Evolutionary conservation across 345 rosid species (phyloP).

Genomic region (Camelina neglecta): DNA sequence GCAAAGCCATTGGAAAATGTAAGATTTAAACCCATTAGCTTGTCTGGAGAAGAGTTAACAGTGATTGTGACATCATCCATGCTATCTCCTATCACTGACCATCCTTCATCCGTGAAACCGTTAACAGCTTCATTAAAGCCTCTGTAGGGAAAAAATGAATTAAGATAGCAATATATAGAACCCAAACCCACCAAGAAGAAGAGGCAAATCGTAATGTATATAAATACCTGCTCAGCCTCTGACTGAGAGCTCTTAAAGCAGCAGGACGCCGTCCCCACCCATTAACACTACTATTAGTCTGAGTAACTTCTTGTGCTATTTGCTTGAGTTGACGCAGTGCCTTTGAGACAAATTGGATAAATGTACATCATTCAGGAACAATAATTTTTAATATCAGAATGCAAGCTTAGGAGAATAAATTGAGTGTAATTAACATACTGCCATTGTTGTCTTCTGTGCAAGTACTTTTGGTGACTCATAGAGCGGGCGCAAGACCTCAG

Average conservation of each 20-base stretch:
- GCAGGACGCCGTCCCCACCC: slow-evolving; percentile 98
- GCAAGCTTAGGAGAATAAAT: background rate
- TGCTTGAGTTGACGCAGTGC: slow-evolving; percentile 94
- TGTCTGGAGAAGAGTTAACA: slow-evolving; percentile 91
- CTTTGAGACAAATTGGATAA: slow-evolving; percentile 44
- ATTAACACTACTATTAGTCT: slow-evolving; percentile 70
- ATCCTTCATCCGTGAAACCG: slow-evolving; percentile 96
- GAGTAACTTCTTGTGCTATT: slow-evolving; percentile 90
- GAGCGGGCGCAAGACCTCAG: slow-evolving; percentile 95
- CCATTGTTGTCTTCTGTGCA: slow-evolving; percentile 98
- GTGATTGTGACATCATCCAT: slow-evolving; percentile 97
- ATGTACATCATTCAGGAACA: slow-evolving; percentile 16
- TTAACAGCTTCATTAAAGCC: slow-evolving; percentile 98
- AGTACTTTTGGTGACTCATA: slow-evolving; percentile 95
- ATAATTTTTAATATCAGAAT: background rate
- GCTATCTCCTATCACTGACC: slow-evolving; percentile 93
- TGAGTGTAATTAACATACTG: slow-evolving; percentile 54
- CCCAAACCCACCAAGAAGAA: background rate
- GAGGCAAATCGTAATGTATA: slow-evolving; percentile 6
- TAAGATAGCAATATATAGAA: slow-evolving; percentile 31
- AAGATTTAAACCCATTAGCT: slow-evolving; percentile 90
- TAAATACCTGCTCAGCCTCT: slow-evolving; percentile 90
- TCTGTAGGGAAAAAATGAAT: slow-evolving; percentile 50
- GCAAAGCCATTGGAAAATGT: slow-evolving; percentile 83
- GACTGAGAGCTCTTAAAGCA: slow-evolving; percentile 90